Base-by-base conservation (phyloP, 352 stramenopile species). In the Globisporangium spinosum region DNA sequence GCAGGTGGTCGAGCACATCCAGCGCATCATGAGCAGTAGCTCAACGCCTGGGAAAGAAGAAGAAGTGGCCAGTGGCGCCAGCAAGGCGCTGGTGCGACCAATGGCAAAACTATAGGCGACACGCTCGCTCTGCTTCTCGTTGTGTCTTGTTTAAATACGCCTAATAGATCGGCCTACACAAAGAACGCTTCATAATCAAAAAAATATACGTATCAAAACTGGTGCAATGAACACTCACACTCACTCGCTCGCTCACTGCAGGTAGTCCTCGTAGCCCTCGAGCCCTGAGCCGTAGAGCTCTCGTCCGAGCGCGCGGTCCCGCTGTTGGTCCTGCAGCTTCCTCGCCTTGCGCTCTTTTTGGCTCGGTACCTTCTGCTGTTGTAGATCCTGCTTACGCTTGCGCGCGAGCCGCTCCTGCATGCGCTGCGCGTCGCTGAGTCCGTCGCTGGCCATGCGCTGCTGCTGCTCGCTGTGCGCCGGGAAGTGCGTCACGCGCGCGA, bases 261-360 rank as follows among this genome's bases (percentile, higher is more conserved):
- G 68, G 54, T 76, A 89, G 49, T 80, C 64, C 38, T 90, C 80
- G 53, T 88, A 89, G n/a, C 78, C 80, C 61, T 90, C 82, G 58
- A 85, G 69, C 22, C 73, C 74, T 34, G 74, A 68, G 51, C 67
- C 65, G 69, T 88, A 89, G 17, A 89, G 32, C 61, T 90, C 77
- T 23, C 70, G 75, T 13, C 67, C 75, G 45, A 88, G 81, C 2
- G 69, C 73, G 61, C 73, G 69, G 22, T 88, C 80, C 58, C 73
- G 70, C 51, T 70, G 68, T 64, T 80, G 57, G 35, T 89, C 77
- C 10, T 54, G 70, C n/a, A 74, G 68, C 60, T 73, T 76, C 32
- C 80, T 75, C n/a, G 71, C 35, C 59, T 82, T 90, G 61, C 77
- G 73, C 49, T 80, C 69, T 13, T 34, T 40, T 7, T 62, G 34